Conservation (phyloP, 768 basidiomycete species). For the Mrakia blollopis region DNA sequence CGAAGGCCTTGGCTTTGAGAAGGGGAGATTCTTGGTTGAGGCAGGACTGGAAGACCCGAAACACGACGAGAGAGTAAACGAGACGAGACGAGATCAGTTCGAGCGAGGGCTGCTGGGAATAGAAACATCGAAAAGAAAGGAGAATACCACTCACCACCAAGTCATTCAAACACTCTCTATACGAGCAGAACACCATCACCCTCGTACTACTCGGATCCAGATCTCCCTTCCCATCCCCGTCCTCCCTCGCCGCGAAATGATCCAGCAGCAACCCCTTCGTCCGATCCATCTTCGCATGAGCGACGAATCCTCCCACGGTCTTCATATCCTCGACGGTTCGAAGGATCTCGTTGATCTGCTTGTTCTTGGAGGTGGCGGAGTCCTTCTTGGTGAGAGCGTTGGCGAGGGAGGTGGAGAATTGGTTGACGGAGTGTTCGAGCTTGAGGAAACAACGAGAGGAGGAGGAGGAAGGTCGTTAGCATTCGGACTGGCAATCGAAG, state of each 20-base stretch:
- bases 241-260: slow-evolving; percentile 58
- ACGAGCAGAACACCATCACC: slow-evolving; percentile 94
- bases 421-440: slow-evolving; percentile 75
- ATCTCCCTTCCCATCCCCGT: slow-evolving; percentile 23
- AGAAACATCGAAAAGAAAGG: not conserved
- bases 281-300: slow-evolving; percentile 89
- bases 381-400: slow-evolving; percentile 48
- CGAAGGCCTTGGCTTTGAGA: slow-evolving; percentile 75
- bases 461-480: no score
- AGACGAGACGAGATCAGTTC: not conserved
- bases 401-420: slow-evolving; percentile 66
- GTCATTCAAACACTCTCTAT: slow-evolving; percentile 82
- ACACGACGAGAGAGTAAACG: not conserved
- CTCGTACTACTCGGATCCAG: slow-evolving; percentile 50
- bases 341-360: slow-evolving; percentile 46
- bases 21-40: slow-evolving; percentile 71
- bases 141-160: slow-evolving; percentile 53
- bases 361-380: slow-evolving; percentile 45
- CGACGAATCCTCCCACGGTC: slow-evolving; percentile 37
- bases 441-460: slow-evolving; percentile 41
- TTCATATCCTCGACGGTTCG: slow-evolving; percentile 34
- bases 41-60: not conserved
- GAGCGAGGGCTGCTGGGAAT: not conserved
- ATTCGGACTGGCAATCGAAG: not conserved
- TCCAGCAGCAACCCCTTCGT: slow-evolving; percentile 63